Base-by-base conservation (phyloP, 2,329 filamentous ascomycete genomes). In the Tothia fuscella region DNA sequence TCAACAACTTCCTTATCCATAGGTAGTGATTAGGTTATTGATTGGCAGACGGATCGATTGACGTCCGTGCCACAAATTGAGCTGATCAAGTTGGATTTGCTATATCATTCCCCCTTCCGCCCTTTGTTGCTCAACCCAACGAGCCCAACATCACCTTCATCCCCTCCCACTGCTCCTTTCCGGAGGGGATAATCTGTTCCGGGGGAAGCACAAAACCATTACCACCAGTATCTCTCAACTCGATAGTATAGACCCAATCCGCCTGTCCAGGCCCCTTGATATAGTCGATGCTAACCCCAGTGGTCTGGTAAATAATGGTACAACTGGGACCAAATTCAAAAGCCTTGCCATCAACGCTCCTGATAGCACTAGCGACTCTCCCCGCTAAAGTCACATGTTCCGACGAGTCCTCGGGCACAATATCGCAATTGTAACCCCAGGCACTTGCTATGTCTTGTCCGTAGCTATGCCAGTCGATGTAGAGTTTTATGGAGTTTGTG, bases 401-500 rank as follows among this genome's bases (percentile, higher is more conserved):
- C 6, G 61, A 53, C 42, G 71, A 59, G 46, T 74, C 69, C 38
- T 63, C 4, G 70, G 54, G 10, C 60, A 54, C 13, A 56, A 61
- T 17, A 57, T 59, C 26, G 61, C 74, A 79, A 3, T 68, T 70
- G 58, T 76, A 79, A 26, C 76, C 76, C 50, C 78, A 80, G 1
- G 65, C 70, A 14, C 68, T 65, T 44, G 74, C 65, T 45, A 79
- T 68, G 24, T 74, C 62, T 49, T 80, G 76, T 9, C 67, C 70
- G 58, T 78, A 82, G 0, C 73, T 68, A 58, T 82, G 78, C 53
- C 72, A 74, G 57, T 82, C 78, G 48, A 81, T 71, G 57, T 72
- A 82, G 2, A 78, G 62, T 50, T 73, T 70, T 30, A 80, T 60
- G 1, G 73, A 71, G 46, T 71, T 64, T 13, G 55, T 55, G 2